These are phyloP conservation scores for Trichosanthes truncata DNA, from an alignment of 306 rosid species.

Conservation along the genomic window DNA sequence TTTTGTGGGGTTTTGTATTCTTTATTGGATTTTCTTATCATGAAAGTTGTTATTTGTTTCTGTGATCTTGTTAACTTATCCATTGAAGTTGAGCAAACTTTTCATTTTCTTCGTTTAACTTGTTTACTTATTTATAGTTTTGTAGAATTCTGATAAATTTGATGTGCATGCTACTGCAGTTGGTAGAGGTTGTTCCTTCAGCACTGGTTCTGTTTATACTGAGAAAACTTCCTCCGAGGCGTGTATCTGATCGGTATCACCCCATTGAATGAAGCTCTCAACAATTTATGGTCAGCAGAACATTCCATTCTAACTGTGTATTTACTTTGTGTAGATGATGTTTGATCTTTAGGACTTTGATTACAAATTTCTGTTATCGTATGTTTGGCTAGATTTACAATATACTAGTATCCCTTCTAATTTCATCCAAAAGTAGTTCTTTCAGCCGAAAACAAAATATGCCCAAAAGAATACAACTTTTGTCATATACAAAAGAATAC, in stretches of 20 bases:
- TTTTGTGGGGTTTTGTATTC: neutral
- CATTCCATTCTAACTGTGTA: neutral
- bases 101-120: neutral
- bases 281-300: neutral
- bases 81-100: neutral
- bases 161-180: constrained; percentile 19
- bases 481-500: neutral
- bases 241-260: constrained; percentile 65
- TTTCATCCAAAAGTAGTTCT: neutral
- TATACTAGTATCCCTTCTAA: neutral
- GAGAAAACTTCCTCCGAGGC: constrained; percentile 61
- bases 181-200: constrained; percentile 69
- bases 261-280: constrained; percentile 37
- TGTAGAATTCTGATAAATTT: neutral
- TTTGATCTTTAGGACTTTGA: neutral
- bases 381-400: neutral
- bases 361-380: neutral
- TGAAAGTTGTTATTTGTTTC: neutral
- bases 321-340: neutral
- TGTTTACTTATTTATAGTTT: neutral
- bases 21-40: neutral
- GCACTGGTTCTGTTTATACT: constrained; percentile 62
- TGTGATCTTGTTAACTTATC: neutral
- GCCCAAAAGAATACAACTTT: neutral
- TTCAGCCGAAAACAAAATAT: neutral